Evolutionary conservation across 75 land plant genomes (phyloP).

Genomic region (Pinus taeda): DNA sequence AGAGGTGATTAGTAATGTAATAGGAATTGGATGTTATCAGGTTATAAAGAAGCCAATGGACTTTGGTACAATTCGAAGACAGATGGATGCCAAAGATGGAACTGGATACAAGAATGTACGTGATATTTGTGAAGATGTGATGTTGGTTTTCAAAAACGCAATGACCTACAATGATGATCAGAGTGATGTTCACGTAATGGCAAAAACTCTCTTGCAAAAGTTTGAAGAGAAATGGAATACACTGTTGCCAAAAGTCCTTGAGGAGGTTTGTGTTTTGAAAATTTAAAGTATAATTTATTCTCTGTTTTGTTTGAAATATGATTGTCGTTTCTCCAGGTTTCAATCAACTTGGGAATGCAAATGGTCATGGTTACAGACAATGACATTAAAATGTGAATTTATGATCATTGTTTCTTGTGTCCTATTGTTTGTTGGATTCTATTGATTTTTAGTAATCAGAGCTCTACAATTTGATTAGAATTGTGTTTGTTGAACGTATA

Average conservation of each 20-base stretch:
- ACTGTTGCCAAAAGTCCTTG: conserved; percentile 73
- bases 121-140: conserved; percentile 79
- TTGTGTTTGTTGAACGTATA: background rate
- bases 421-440: background rate
- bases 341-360: background rate
- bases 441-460: background rate
- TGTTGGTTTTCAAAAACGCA: conserved; percentile 85
- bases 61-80: conserved; percentile 73
- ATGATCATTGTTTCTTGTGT: background rate
- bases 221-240: conserved; percentile 92
- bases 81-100: conserved; percentile 93
- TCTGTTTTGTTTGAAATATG: conserved; percentile 2
- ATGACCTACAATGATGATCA: conserved; percentile 89
- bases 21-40: conserved; percentile 24
- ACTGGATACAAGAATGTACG: conserved; percentile 78
- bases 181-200: conserved; percentile 81
- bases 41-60: conserved; percentile 94
- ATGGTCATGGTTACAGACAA: background rate
- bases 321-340: background rate
- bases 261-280: conserved; percentile 73
- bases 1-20: background rate
- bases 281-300: background rate
- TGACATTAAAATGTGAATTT: background rate
- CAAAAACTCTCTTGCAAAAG: conserved; percentile 73
- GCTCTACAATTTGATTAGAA: background rate